Evolutionary conservation across 2,329 filamentous ascomycete species (phyloP).

Genomic region (Rhytidhysteron rufulum): DNA sequence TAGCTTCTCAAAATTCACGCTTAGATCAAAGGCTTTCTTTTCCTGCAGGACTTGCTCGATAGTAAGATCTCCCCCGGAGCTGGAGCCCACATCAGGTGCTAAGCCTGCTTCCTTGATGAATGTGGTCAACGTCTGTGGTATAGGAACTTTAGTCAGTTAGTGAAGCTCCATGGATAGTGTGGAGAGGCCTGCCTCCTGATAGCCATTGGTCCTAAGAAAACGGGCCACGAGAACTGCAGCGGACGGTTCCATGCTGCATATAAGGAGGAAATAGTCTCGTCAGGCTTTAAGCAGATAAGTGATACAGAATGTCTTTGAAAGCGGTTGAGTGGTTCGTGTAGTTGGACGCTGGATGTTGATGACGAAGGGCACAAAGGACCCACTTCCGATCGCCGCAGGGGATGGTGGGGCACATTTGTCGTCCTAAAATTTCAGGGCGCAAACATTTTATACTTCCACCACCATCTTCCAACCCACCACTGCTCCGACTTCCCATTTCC

Average conservation of each 20-base stretch:
- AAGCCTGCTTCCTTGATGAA: conserved; percentile 57
- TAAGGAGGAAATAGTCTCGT: too few species aligned
- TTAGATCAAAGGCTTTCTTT: conserved; percentile 56
- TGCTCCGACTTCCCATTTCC: too few species aligned
- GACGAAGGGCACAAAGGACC: too few species aligned
- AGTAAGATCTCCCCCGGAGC: conserved; percentile 46
- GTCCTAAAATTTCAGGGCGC: too few species aligned
- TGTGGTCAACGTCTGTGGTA: conserved; percentile 51
- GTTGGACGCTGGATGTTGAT: too few species aligned
- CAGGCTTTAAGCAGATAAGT: too few species aligned
- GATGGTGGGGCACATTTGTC: too few species aligned
- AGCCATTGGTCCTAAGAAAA: conserved; percentile 38
- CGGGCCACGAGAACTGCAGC: conserved; percentile 41
- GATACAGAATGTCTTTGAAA: too few species aligned
- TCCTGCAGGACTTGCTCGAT: conserved; percentile 59
- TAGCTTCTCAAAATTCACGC: conserved; percentile 53
- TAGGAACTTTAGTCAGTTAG: conserved; percentile 3
- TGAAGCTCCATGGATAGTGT: conserved; percentile 1
- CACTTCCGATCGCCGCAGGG: too few species aligned
- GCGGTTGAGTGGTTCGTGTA: background rate
- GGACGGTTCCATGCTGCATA: conserved; percentile 35
- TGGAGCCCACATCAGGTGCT: conserved; percentile 45
- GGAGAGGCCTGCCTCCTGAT: conserved; percentile 32
- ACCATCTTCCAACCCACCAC: too few species aligned
- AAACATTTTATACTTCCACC: too few species aligned